Base-by-base conservation (phyloP, 352 stramenopile genomes). In the Phytophthora citricola region DNA sequence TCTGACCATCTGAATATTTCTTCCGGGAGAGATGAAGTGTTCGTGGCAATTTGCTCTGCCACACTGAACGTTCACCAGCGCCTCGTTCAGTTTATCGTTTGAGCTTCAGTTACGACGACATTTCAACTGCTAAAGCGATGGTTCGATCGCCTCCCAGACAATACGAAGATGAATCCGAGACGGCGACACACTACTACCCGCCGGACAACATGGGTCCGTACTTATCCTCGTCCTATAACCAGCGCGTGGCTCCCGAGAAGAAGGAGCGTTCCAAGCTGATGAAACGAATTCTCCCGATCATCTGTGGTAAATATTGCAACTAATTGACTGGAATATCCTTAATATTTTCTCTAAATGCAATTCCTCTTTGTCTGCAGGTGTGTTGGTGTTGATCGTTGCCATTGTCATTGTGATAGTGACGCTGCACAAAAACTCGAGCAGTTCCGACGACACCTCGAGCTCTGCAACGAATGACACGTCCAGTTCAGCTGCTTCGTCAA, bases 401-500 rank as follows among this genome's bases (percentile, higher is more conserved):
- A 71, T 89, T 59, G 66, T 61, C 9, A 67, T 84, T 17, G 68
- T 85, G 8, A 62, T 54, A 24, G 68, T 88, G 41, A 71, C 69
- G 5, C 29, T 79, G 20, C 49, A 71, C 22, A 50, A 59, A 43
- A 74, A 68, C 58, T 74, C 56, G 15, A 72, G 38, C 49, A 63
- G n/a, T 31, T 65, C 44, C 20, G 15, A 43, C 12, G 46, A 46
- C 14, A 36, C 46, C 0, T 46, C 44, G 1, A 63, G 29, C 45
- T 38, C 52, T 45, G 44, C 15, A 8, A 60, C 38, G 24, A 29
- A 27, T 17, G 59, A n/a, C 9, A 68, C 32, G 22, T 58, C 60
- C 46, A 75, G 15, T 38, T 58, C 71, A 7, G 5, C 48, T 55
- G 53, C 54, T 1, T 43, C 41, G 26, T 41, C 31, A 26, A 24